Evolutionary conservation across 306 rosid genomes (phyloP).

Genomic region (Macrotyloma uniflorum): DNA sequence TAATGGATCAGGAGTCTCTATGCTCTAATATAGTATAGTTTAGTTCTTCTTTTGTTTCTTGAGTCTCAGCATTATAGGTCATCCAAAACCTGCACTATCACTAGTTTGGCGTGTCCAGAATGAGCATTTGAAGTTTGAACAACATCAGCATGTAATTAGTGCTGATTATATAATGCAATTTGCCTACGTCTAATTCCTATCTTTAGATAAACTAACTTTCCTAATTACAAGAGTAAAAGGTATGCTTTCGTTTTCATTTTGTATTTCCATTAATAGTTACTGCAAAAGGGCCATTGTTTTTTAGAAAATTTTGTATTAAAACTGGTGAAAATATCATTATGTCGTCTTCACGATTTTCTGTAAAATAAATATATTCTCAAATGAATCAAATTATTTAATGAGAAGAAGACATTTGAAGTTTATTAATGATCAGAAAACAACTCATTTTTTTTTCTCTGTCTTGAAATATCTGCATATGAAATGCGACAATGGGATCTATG

Average conservation of each 20-base stretch:
- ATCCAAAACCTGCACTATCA: neutral
- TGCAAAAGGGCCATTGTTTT: neutral
- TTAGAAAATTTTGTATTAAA: neutral
- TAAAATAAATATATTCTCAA: too few relatives aligned
- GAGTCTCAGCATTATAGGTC: neutral
- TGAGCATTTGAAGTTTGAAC: neutral
- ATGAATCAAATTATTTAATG: too few relatives aligned
- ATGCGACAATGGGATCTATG: neutral
- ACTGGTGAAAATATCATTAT: neutral
- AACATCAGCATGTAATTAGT: neutral
- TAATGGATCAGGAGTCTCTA: neutral
- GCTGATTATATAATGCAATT: neutral
- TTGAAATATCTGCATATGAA: too few relatives aligned
- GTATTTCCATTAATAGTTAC: neutral
- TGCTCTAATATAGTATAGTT: neutral
- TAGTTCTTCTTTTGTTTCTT: neutral
- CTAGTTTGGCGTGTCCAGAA: neutral
- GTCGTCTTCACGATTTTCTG: neutral
- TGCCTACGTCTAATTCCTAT: neutral
- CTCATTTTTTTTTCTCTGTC: neutral
- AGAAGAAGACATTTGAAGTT: too few relatives aligned
- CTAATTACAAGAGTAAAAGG: neutral
- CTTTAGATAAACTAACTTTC: neutral
- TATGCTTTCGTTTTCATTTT: neutral
- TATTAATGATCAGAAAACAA: neutral